Conservation (phyloP, 179 eudicot genomes). For the Camellia oleifera region DNA sequence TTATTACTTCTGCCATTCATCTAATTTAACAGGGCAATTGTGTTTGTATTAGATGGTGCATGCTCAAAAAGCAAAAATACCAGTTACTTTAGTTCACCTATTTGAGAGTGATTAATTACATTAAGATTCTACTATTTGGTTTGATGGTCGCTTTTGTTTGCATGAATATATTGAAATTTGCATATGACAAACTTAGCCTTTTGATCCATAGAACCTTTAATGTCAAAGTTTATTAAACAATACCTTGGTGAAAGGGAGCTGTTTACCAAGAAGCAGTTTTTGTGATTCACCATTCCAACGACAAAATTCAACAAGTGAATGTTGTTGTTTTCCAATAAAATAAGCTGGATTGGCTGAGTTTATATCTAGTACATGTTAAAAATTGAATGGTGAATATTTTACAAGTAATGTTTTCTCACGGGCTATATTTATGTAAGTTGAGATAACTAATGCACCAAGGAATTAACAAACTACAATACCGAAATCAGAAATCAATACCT, state of each 20-base stretch:
- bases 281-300: constrained; percentile 2
- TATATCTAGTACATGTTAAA: not conserved
- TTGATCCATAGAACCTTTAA: not conserved
- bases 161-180: not conserved
- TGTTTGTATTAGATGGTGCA: not conserved
- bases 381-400: not conserved
- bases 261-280: not conserved
- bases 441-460: too few relatives aligned
- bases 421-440: too few relatives aligned
- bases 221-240: not conserved
- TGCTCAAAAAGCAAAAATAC: not conserved
- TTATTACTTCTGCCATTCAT: not conserved
- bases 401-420: not conserved
- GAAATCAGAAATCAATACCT: too few relatives aligned
- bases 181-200: not conserved
- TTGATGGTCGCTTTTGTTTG: not conserved
- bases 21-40: not conserved
- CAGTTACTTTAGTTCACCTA: not conserved
- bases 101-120: not conserved
- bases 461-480: too few relatives aligned
- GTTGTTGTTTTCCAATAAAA: not conserved
- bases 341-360: not conserved
- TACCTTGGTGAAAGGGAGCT: not conserved
- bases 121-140: not conserved
- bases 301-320: not conserved